Evolutionary conservation across 2,329 filamentous ascomycete genomes (phyloP).

Genomic region (Spiromastix sp.): DNA sequence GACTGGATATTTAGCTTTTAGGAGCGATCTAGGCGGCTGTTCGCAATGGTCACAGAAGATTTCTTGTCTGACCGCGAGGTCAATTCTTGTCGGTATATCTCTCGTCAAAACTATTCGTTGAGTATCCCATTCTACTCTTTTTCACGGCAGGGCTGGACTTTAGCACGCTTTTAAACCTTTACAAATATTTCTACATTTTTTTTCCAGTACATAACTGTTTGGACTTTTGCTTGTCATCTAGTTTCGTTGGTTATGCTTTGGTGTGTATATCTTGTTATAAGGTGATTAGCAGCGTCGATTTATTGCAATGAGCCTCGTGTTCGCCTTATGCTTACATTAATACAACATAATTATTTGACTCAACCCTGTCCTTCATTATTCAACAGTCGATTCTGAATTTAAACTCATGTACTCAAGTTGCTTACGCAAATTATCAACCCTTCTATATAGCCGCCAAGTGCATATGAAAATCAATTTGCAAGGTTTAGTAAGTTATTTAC

Average conservation of each 20-base stretch:
- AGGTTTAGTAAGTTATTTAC: too few species aligned
- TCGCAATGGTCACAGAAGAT: constrained; percentile 4
- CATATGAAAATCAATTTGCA: too few species aligned
- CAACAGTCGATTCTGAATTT: too few species aligned
- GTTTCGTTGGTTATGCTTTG: not conserved
- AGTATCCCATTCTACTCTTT: not conserved
- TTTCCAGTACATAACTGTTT: not conserved
- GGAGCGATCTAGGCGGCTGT: too few species aligned
- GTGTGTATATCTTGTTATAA: not conserved
- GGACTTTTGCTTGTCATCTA: not conserved
- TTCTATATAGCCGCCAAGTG: too few species aligned
- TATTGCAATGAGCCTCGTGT: not conserved
- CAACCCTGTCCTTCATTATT: too few species aligned
- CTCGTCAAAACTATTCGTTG: not conserved
- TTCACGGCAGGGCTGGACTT: constrained; percentile 4
- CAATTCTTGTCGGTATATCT: not conserved
- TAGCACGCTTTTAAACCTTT: constrained; percentile 3
- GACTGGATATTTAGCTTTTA: not conserved
- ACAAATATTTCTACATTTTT: not conserved
- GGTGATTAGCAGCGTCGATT: not conserved
- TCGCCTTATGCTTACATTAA: too few species aligned
- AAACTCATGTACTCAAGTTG: too few species aligned
- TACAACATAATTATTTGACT: too few species aligned
- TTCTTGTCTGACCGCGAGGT: constrained; percentile 2
- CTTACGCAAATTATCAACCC: too few species aligned